Conservation (phyloP, 2,329 filamentous ascomycete species). For the Parafenestella ontariensis region DNA sequence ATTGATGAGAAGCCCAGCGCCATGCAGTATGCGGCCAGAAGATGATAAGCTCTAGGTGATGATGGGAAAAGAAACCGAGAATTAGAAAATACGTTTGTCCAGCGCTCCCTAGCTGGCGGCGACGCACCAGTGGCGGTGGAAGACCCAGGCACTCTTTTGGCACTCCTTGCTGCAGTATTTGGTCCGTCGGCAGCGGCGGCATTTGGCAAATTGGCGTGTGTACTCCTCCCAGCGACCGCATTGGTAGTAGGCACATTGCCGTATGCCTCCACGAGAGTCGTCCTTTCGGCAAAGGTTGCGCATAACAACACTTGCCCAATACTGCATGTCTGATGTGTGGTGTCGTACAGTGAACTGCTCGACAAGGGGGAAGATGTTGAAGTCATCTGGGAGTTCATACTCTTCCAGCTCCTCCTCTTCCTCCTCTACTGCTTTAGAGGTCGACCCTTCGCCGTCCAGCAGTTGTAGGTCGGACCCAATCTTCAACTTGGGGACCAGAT, state of each 20-base stretch:
- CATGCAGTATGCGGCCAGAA: conserved; percentile 52
- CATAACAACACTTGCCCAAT: conserved; percentile 99
- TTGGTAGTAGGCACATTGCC: conserved; percentile 97
- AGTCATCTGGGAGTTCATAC: conserved; percentile 89
- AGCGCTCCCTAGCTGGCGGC: conserved; percentile 62
- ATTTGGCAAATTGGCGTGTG: conserved; percentile 96
- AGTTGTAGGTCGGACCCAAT: conserved; percentile 85
- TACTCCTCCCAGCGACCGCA: conserved; percentile 99
- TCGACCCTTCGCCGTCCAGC: conserved; percentile 71
- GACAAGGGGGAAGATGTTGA: conserved; percentile 97
- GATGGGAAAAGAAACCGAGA: conserved; percentile 31
- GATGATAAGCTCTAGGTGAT: conserved; percentile 36
- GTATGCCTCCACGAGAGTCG: conserved; percentile 89
- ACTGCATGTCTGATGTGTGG: conserved; percentile 97
- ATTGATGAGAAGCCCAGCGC: conserved; percentile 46
- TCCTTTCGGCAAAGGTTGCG: conserved; percentile 98
- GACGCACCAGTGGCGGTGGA: conserved; percentile 97
- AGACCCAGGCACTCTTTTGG: conserved; percentile 98
- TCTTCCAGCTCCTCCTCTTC: conserved; percentile 79
- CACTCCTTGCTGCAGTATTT: conserved; percentile 99
- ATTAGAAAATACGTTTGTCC: conserved; percentile 24
- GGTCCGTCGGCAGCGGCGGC: conserved; percentile 90
- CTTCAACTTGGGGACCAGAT: conserved; percentile 89
- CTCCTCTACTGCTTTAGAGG: conserved; percentile 46
- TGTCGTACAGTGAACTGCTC: conserved; percentile 98